These are phyloP conservation scores for Syzygium jambos DNA, from an alignment of 345 rosid species.

Conservation along the genomic window DNA sequence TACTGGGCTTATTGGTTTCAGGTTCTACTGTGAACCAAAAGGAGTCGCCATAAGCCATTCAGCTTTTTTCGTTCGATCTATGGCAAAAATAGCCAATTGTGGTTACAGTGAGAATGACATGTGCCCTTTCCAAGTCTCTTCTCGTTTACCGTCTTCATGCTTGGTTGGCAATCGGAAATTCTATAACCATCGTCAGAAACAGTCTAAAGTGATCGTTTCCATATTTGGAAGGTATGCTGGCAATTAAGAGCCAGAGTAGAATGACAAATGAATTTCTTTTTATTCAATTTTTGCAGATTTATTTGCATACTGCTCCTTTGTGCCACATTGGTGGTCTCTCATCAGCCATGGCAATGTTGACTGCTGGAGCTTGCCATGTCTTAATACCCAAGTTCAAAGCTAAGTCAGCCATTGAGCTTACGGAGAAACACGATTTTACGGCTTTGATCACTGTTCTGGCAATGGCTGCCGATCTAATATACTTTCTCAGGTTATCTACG, in stretches of 20 bases:
- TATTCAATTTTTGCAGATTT: constrained; percentile 38
- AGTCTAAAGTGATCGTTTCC: not conserved
- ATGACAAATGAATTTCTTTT: not conserved
- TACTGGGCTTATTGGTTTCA: not conserved
- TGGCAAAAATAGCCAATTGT: not conserved
- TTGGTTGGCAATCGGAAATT: not conserved
- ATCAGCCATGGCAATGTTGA: constrained; percentile 75
- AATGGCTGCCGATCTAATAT: constrained; percentile 57
- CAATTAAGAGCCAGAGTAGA: not conserved
- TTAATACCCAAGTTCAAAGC: constrained; percentile 69
- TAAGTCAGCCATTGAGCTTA: constrained; percentile 30
- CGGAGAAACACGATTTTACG: constrained; percentile 42
- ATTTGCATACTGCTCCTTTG: constrained; percentile 70
- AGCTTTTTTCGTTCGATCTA: constrained; percentile 65
- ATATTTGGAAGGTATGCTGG: not conserved
- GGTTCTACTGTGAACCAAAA: constrained; percentile 78
- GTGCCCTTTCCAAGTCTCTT: too few relatives aligned
- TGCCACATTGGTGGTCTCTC: constrained; percentile 86
- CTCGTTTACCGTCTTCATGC: too few relatives aligned
- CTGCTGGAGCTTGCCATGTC: constrained; percentile 78
- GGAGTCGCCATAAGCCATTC: constrained; percentile 69
- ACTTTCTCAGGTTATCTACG: constrained; percentile 23
- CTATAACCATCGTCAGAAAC: too few relatives aligned
- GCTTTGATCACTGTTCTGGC: constrained; percentile 72
- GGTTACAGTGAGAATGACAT: constrained; percentile 73